Conservation (phyloP, 371 early-diverging fungal genomes). For the Haplosporangium sp. region DNA sequence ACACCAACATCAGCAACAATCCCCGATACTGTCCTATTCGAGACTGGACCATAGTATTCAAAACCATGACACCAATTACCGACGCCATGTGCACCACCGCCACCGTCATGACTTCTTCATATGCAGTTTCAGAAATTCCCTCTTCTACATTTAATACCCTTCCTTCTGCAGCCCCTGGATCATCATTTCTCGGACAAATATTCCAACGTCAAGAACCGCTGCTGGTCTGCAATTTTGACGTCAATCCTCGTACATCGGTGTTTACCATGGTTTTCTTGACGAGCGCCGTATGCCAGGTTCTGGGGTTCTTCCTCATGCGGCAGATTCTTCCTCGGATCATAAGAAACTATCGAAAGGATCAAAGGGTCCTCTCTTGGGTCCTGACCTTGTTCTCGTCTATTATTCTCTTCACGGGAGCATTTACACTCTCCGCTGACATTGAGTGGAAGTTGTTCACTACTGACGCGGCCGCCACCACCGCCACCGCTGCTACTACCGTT, state of each 20-base stretch:
- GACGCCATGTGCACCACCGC: too few relatives aligned
- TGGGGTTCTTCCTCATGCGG: conserved; percentile 34
- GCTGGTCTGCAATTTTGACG: conserved; percentile 32
- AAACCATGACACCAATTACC: too few relatives aligned
- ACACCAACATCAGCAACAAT: too few relatives aligned
- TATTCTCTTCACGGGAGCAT: conserved; percentile 40
- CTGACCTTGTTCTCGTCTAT: conserved; percentile 41
- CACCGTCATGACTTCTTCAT: too few relatives aligned
- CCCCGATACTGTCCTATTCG: too few relatives aligned
- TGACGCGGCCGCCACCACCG: too few relatives aligned
- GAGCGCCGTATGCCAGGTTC: conserved; percentile 14
- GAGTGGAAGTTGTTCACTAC: conserved; percentile 15
- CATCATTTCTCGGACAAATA: conserved; percentile 1
- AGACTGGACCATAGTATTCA: too few relatives aligned
- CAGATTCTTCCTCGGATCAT: conserved; percentile 14
- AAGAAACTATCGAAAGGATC: conserved; percentile 7
- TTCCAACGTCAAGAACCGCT: conserved; percentile 28
- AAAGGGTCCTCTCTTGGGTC: conserved; percentile 33
- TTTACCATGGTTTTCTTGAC: conserved; percentile 18
- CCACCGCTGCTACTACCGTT: too few relatives aligned
- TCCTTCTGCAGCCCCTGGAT: conserved; percentile 4
- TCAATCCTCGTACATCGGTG: conserved; percentile 46
- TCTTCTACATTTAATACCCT: too few relatives aligned
- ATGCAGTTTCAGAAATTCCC: too few relatives aligned
- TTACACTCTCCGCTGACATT: conserved; percentile 32